phyloP scores from a whole-genome alignment of 768 basidiomycete species.

The Lactarius pseudohatsudake region DNA sequence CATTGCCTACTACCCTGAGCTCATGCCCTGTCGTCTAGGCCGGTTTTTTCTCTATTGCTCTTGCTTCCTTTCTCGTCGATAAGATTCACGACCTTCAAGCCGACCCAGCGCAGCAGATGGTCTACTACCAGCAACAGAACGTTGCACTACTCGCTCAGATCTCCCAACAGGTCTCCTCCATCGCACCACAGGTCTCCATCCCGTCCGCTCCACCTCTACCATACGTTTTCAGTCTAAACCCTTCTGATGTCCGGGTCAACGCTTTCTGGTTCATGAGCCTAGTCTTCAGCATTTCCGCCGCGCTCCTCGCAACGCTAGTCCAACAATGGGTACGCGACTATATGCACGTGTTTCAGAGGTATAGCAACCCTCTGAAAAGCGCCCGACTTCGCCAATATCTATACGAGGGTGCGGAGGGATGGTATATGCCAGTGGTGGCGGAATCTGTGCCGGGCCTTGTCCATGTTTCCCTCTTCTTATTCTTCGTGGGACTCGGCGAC shows the following conservation, averaged over 20 bases:
- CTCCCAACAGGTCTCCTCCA: not conserved
- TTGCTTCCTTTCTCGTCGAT: slow-evolving; percentile 16
- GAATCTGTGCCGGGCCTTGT: slow-evolving; percentile 47
- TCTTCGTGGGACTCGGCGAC: slow-evolving; percentile 48
- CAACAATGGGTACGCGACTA: slow-evolving; percentile 51
- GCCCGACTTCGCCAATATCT: slow-evolving; percentile 42
- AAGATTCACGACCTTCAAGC: slow-evolving; percentile 14
- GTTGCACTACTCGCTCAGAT: slow-evolving; percentile 16
- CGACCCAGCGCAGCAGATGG: slow-evolving; percentile 1
- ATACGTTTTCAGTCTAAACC: slow-evolving; percentile 27
- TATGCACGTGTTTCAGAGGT: slow-evolving; percentile 32
- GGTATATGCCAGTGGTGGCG: slow-evolving; percentile 43
- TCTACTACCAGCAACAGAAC: slow-evolving; percentile 5
- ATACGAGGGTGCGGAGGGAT: slow-evolving; percentile 40
- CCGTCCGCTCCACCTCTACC: not conserved
- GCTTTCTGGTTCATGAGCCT: slow-evolving; percentile 43
- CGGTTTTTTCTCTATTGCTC: slow-evolving; percentile 14
- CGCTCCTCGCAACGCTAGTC: slow-evolving; percentile 46
- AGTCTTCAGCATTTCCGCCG: slow-evolving; percentile 42
- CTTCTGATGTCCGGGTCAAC: slow-evolving; percentile 41
- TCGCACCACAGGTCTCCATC: not conserved
- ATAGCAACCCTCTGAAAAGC: slow-evolving; percentile 35
- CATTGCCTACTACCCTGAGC: too few species aligned
- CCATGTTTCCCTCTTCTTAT: slow-evolving; percentile 49
- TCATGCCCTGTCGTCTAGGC: slow-evolving; percentile 3